phyloP scores from a whole-genome alignment of 2,329 filamentous ascomycete genomes.

The Talaromyces marneffei region DNA sequence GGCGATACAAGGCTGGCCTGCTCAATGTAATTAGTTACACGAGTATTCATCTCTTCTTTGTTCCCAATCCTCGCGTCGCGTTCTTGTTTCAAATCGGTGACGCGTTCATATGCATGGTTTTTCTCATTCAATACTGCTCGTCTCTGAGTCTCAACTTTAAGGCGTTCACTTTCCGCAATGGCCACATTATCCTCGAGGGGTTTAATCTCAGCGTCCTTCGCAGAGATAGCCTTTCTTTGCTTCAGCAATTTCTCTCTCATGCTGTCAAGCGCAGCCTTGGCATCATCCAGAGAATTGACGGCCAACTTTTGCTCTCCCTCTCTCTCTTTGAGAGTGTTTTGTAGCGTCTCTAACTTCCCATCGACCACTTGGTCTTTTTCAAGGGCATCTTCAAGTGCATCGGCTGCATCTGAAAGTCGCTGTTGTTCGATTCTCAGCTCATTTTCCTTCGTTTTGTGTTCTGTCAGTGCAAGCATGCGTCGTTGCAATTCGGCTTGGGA shows the following conservation, averaged over 20 bases:
- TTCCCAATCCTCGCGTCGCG: slow-evolving; percentile 45
- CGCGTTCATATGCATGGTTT: slow-evolving; percentile 52
- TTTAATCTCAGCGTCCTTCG: slow-evolving; percentile 31
- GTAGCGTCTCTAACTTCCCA: slow-evolving; percentile 56
- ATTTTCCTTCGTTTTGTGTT: slow-evolving; percentile 44
- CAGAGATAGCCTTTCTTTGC: slow-evolving; percentile 26
- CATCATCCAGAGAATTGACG: slow-evolving; percentile 46
- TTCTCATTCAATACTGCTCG: slow-evolving; percentile 54
- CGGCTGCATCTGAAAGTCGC: slow-evolving; percentile 55
- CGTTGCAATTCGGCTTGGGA: slow-evolving; percentile 46
- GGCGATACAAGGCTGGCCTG: slow-evolving; percentile 52
- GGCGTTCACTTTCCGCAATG: slow-evolving; percentile 53
- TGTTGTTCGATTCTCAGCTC: slow-evolving; percentile 55
- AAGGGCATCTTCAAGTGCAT: slow-evolving; percentile 61
- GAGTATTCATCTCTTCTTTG: slow-evolving; percentile 42
- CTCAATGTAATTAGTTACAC: slow-evolving; percentile 50
- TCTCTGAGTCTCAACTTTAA: slow-evolving; percentile 46
- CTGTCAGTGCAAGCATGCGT: slow-evolving; percentile 45
- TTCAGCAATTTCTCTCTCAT: slow-evolving; percentile 33
- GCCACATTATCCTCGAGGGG: slow-evolving; percentile 41
- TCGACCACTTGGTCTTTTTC: slow-evolving; percentile 57
- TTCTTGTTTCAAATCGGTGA: slow-evolving; percentile 46
- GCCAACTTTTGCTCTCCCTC: slow-evolving; percentile 42
- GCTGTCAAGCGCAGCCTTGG: slow-evolving; percentile 39
- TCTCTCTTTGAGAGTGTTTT: slow-evolving; percentile 53